Evolutionary conservation across 192 early-diverging fungal genomes (phyloP), one percentile per base, ranked within the genome.

Genomic region (Linnemannia exigua): DNA sequence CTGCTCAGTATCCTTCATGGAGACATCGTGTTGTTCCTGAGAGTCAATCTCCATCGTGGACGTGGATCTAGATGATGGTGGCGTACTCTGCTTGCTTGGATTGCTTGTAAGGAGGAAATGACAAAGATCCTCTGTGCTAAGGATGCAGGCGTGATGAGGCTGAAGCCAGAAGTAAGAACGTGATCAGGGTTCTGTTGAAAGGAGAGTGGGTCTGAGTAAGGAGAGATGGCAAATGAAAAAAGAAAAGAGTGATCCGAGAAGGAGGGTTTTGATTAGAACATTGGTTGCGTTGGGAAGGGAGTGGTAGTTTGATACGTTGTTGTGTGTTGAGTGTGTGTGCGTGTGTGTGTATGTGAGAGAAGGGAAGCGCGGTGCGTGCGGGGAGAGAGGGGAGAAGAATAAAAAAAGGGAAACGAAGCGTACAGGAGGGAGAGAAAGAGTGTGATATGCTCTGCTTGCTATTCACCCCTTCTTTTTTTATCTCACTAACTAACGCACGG

Each of bases 31-130:
- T 35, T 71, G 80, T 71, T 84, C 69, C 76, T 79, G 76, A 33
- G 66, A 51, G 70, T 84, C 82, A 12, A 84, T 46, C 15, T 78
- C 82, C 82, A 84, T 84, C 47, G 44, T 25, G 17, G 48, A 28
- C 33, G 28, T 41, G n/a, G 36, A 41, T 69, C 67, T 38, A 69
- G 33, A n/a, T 38, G 37, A 69, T 38, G 36, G 67, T 41, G 67
- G 33, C 67, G 36, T 38, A 36, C 16, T 69, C 22, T 69, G 20
- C 4, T 7, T 38, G 36, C 20, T 38, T 58, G 54, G 54, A 58
- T 58, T 58, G 54, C 54, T 58, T 19, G 17, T 5, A 58, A 58
- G 25, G 54, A 51, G 41, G 41, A 44, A 44, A 9, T 6, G 41
- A 44, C 41, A 44, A 44, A 44, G 41, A 44, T 44, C 41, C 9